Percentiles rank a stretch among this genome's conserved stretches.
phyloP scores from a whole-genome alignment of 176 grass and related monocot genomes.

The Oryza coarctata region DNA sequence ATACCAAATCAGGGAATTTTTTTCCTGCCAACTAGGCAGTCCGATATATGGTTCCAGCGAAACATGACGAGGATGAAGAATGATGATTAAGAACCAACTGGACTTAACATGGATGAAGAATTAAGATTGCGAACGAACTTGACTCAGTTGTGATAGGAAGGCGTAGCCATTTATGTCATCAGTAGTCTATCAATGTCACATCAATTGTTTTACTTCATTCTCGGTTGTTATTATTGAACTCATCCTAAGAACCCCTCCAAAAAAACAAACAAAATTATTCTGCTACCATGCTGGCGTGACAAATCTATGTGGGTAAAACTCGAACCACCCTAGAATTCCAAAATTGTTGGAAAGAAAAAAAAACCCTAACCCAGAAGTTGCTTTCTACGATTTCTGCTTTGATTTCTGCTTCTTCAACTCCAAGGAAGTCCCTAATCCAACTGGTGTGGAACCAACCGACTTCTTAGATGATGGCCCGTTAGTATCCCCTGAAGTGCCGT shows the following conservation, averaged over 20 bases:
- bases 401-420: conserved; percentile 88
- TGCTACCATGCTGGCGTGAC: conserved; percentile 32
- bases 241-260: conserved; percentile 9
- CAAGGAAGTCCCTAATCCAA: conserved; percentile 77
- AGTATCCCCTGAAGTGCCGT: conserved; percentile 30
- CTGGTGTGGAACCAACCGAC: conserved; percentile 39
- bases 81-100: too few species aligned
- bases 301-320: conserved; percentile 33
- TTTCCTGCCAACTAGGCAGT: too few species aligned
- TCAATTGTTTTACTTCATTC: conserved; percentile 17
- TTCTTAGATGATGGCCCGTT: conserved; percentile 20
- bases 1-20: too few species aligned
- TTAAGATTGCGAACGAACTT: not conserved
- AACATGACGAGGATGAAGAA: not conserved
- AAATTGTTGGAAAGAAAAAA: conserved; percentile 27
- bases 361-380: not conserved
- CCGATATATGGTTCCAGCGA: not conserved
- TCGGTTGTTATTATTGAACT: conserved; percentile 39
- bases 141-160: not conserved
- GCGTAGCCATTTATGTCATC: conserved; percentile 31
- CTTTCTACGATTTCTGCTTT: conserved; percentile 44
- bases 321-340: conserved; percentile 32
- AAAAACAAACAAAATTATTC: conserved; percentile 31
- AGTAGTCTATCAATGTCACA: conserved; percentile 21
- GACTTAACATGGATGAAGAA: too few species aligned